A percentile compares a stretch with the other conserved stretches of the same genome.
Evolutionary conservation across 164 flowering plant genomes (phyloP).

Genomic region (Vitis labrusca): DNA sequence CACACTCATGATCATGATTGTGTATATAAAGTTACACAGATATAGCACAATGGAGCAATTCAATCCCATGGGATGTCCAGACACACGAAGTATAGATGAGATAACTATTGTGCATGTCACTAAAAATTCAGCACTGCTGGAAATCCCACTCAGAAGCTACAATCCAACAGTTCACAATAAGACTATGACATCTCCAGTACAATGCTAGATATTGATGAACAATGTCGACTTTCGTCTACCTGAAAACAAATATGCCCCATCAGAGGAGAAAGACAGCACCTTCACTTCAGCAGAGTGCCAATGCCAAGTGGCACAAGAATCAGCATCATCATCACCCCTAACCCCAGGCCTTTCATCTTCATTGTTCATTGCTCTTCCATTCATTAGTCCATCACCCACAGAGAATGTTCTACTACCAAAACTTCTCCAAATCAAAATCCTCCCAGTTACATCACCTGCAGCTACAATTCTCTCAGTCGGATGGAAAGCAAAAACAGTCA

Average conservation of each 20-base stretch:
- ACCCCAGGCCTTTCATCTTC: constrained; percentile 83
- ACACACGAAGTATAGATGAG: neutral
- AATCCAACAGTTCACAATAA: neutral
- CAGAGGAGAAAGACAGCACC: constrained; percentile 73
- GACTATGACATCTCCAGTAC: neutral
- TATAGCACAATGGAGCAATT: neutral
- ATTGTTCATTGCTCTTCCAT: constrained; percentile 20
- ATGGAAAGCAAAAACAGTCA: constrained; percentile 81
- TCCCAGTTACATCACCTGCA: constrained; percentile 91
- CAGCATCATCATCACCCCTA: constrained; percentile 85
- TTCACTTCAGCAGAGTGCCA: constrained; percentile 90
- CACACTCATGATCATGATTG: neutral
- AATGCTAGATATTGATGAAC: neutral
- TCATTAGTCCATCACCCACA: constrained; percentile 9
- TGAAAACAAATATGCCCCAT: constrained; percentile 92
- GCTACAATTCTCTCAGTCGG: constrained; percentile 77
- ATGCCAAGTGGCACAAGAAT: constrained; percentile 94
- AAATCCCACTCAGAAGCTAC: neutral
- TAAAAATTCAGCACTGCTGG: neutral
- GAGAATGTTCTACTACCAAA: constrained; percentile 57
- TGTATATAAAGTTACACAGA: neutral
- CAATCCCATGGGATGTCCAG: neutral
- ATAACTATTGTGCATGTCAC: neutral
- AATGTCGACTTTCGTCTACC: constrained; percentile 33
- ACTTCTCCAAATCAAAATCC: constrained; percentile 91